Evolutionary conservation across 208 protist species (phyloP), one percentile per base, ranked within the genome.

Genomic region (Leishmania arabica): DNA sequence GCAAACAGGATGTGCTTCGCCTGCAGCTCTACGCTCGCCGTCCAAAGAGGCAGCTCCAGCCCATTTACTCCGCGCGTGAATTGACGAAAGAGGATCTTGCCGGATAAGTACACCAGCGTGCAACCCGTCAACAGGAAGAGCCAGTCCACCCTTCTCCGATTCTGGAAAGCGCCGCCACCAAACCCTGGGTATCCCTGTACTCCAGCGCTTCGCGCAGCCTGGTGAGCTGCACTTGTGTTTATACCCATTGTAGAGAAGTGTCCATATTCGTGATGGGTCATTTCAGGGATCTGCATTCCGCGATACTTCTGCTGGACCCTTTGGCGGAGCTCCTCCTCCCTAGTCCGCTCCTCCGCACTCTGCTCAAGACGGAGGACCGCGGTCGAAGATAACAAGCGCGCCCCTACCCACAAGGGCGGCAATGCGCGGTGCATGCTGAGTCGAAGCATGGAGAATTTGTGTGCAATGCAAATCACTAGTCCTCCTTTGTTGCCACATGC

Each of bases 1-100:
- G 76, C 81, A 84, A 95, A 95, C 6, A 95, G 71, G n/a, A 94
- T 71, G 68, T 92, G 89, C 58, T 93, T 85, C 19, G 92, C 90
- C 60, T 94, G 92, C 17, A 84, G 69, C 53, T 95, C 88, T 17
- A 89, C 56, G 76, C 87, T 92, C 24, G 82, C 89, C 42, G 84
- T 84, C 92, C 92, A 95, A 60, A 92, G 84, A 45, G 90, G 90
- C 47, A 95, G 84, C 56, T 90, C 86, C 60, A 87, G 70, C 24
- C 81, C 87, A 60, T 87, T 85, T 58, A 88, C 78, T 60, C 84
- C 84, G 7, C 81, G 74, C 42, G 74, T 88, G 54, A 88, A 37
- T 60, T 90, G 92, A 45, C 84, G 72, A 27, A 92, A 88, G 21
- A 95, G 65, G 11, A 95, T 85, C 79, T 93, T 93, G 0, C 77